Base-by-base conservation (phyloP, 1,139 yeast genomes). In the Saccharomycopsis hybrid region DNA sequence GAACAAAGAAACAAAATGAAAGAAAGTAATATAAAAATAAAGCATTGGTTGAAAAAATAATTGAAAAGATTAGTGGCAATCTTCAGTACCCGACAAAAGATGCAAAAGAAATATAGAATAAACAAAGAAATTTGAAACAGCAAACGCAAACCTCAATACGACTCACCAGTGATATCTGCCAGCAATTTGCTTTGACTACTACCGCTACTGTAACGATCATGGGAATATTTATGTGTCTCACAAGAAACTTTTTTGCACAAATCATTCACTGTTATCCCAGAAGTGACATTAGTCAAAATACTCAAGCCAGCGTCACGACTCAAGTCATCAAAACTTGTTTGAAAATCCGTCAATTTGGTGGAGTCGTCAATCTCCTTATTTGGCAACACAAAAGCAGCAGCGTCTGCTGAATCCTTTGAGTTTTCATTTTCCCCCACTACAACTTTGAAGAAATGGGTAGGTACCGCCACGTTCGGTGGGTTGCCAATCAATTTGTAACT, bases 391-490 rank as follows among this genome's bases (percentile, higher is more conserved):
- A 92, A 92, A 0, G 97, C 96, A 1, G 86, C 97, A 11, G 87
- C 87, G n/a, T 95, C 80, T 30, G 77, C 78, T 18, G 18, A 18
- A 32, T 59, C 57, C n/a, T 51, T 57, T 3, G 73, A 69, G 18
- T 62, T 59, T 9, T 78, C 73, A 11, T 71, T 71, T 64, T 92
- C 97, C 5, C 95, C 97, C 46, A 92, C 85, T 51, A 92, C 70
- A 54, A 92, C 71, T 67, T 92, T 92, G 75, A 82, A 92, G 63
- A 92, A 92, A 67, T 92, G 98, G 0, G 98, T 92, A 24, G 98
- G 98, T 7, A 92, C 98, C 0, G 97, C 97, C 51, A 92, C 76
- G 59, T 79, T 86, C 47, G 98, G 97, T 3, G 97, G 97, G 58
- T 88, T 85, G 3, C 98, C 98, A 64, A 92, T 88, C 43, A 92